These are phyloP conservation scores for Tylopilus intermedius DNA, from an alignment of 768 basidiomycete genomes.

Conservation along the genomic window DNA sequence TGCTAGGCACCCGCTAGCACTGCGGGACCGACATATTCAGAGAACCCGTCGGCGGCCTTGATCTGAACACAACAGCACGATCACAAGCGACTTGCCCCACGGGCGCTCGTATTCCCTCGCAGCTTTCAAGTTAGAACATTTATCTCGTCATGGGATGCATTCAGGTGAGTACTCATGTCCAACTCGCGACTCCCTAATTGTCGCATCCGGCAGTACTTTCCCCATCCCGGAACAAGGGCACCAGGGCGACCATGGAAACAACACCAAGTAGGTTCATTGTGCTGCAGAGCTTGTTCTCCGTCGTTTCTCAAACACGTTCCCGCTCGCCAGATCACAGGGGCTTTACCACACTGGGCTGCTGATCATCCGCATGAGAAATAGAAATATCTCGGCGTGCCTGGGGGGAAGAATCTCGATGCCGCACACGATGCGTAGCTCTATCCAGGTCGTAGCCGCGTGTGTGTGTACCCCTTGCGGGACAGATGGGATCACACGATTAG, in stretches of 20 bases:
- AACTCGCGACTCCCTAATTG: not conserved
- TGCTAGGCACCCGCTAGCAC: not conserved
- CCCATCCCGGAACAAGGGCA: constrained; percentile 19
- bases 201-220: not conserved
- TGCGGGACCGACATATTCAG: constrained; percentile 5
- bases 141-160: constrained; percentile 1
- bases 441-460: constrained; percentile 9
- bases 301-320: not conserved
- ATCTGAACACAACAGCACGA: not conserved
- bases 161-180: not conserved
- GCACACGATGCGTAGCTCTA: constrained; percentile 35
- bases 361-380: constrained; percentile 22
- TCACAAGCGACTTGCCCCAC: not conserved
- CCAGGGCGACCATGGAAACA: constrained; percentile 14
- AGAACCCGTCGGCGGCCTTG: not conserved
- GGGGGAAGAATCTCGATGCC: constrained; percentile 10
- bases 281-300: not conserved
- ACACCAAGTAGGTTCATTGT: constrained; percentile 31
- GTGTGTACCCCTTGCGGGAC: constrained; percentile 10
- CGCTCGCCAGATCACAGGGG: not conserved
- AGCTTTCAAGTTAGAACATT: not conserved
- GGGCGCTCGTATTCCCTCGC: not conserved
- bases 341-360: not conserved
- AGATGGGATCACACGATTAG: not conserved
- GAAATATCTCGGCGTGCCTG: constrained; percentile 14